A percentile compares a stretch with the other conserved stretches of the same genome.
phyloP scores from a whole-genome alignment of 306 rosid genomes.

The Nissolia schottii region DNA sequence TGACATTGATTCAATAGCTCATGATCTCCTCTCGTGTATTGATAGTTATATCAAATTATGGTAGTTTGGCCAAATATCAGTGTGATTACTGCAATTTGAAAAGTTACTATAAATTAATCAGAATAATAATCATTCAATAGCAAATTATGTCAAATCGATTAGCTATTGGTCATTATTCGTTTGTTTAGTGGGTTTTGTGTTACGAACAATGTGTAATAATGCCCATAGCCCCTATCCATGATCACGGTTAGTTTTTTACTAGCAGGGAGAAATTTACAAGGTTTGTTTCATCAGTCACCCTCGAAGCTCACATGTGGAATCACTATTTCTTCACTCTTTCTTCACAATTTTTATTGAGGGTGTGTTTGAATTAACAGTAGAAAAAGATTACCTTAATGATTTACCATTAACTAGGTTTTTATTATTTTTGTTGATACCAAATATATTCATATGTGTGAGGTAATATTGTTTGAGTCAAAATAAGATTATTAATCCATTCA shows the following conservation, averaged over 20 bases:
- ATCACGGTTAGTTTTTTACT: conserved; percentile 21
- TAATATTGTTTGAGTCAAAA: too few relatives aligned
- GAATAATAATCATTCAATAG: conserved; percentile 13
- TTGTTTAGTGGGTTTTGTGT: neutral
- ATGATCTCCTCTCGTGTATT: conserved; percentile 12
- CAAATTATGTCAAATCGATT: conserved; percentile 1
- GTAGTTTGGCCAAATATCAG: conserved; percentile 20
- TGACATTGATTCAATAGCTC: neutral
- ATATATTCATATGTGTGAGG: too few relatives aligned
- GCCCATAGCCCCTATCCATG: neutral
- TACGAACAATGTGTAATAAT: neutral
- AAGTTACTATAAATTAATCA: conserved; percentile 15
- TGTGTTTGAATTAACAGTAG: too few relatives aligned
- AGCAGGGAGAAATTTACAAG: neutral
- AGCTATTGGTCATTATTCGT: conserved; percentile 7
- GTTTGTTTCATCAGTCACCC: neutral
- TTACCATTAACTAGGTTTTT: too few relatives aligned
- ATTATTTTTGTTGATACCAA: too few relatives aligned
- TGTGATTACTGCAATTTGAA: conserved; percentile 27
- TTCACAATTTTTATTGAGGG: neutral
- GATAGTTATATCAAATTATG: neutral
- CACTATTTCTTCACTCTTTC: neutral
- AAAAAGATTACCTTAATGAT: neutral
- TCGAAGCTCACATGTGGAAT: conserved; percentile 25
- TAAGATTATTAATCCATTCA: too few relatives aligned